Conservation (phyloP, 2,329 filamentous ascomycete genomes). For the Fusarium paranaense region DNA sequence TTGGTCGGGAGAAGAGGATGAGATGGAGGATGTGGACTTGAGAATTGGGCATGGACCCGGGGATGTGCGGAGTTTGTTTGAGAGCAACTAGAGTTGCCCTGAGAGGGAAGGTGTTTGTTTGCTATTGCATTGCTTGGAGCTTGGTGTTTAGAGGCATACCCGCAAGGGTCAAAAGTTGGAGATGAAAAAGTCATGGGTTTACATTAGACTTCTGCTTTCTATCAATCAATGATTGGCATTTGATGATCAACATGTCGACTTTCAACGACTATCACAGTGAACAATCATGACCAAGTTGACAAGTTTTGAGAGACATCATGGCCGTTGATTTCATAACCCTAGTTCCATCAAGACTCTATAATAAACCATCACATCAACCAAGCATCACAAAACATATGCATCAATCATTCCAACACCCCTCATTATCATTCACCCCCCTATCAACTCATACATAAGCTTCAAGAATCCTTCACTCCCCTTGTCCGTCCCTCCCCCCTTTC, state of each 20-base stretch:
- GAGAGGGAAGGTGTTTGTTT: neutral
- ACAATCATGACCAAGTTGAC: neutral
- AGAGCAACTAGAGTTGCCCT: neutral
- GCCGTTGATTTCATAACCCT: neutral
- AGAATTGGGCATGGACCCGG: neutral
- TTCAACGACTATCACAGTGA: neutral
- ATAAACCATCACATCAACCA: neutral
- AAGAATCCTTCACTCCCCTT: slow-evolving; percentile 18
- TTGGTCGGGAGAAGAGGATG: neutral
- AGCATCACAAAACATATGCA: neutral
- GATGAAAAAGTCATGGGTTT: neutral
- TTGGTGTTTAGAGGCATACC: neutral
- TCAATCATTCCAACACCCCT: neutral
- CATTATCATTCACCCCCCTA: slow-evolving; percentile 6
- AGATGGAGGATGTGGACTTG: neutral
- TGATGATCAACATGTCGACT: neutral
- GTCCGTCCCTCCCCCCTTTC: slow-evolving; percentile 26
- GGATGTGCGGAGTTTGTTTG: neutral
- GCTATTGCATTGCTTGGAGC: neutral
- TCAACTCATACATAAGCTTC: slow-evolving; percentile 32
- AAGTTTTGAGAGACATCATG: neutral
- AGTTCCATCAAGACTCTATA: neutral
- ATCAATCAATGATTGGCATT: neutral
- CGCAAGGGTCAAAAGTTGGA: neutral
- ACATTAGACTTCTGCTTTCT: neutral